Base-by-base conservation (phyloP, 176 grass and related monocot genomes). In the Coix lacrymajobi region DNA sequence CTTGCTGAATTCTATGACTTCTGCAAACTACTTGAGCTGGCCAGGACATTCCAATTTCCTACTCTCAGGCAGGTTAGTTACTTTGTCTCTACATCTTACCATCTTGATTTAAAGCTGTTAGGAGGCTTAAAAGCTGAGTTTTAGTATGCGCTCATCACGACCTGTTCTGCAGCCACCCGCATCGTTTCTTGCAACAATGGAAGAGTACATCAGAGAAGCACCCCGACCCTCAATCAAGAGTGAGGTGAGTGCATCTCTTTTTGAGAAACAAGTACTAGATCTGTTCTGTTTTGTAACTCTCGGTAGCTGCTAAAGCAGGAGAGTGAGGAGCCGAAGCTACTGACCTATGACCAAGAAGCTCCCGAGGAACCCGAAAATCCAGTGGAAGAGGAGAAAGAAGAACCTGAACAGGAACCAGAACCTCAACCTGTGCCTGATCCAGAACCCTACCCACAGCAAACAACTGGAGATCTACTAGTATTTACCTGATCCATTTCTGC, bases 171-270 rank as follows among this genome's bases (percentile, higher is more conserved):
- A 98, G 96, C 91, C 96, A 66, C 92, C 96, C 38, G 62, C 92
- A 61, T 95, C 96, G 66, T 98, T 98, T 85, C 85, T 98, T 84
- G 73, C 77, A 49, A 93, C 96, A 31, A 98, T 98, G 92, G 96
- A 98, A 82, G 92, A 98, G 75, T 98, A 98, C 75, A 88, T 98
- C 78, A 93, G 89, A 88, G 92, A 95, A 95, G 91, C 92, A 56
- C 87, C 92, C 60, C 85, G 85, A 33, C 68, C 88, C 69, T 87
- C 83, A 37, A 79, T 80, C 41, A 93, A 85, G 62, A 76, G 83
- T 79, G 56, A 88, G 80, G 96, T 98, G 76, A 93, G 92, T 69
- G 9, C 83, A 28, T 8, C 33, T n/a, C 76, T 51, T n/a, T 71
- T 80, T 54, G 54, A 73, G 31, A 75, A 65, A 60, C 2, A 75